A percentile compares a stretch with the other conserved stretches of the same genome.
Evolutionary conservation across 2,329 filamentous ascomycete species (phyloP).

Genomic region (Fusarium marasasianum): DNA sequence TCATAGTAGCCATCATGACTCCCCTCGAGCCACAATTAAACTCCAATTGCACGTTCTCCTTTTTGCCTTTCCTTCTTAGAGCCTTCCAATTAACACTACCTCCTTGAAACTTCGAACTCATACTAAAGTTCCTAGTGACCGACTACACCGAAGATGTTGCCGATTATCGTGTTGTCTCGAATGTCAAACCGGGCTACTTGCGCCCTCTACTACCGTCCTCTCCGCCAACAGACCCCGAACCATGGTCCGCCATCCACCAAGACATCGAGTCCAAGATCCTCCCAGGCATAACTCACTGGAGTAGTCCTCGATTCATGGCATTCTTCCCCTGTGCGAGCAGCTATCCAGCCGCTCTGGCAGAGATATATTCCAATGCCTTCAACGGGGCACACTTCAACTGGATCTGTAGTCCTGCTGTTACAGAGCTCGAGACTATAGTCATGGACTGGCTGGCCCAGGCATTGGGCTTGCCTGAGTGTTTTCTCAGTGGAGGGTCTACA

Average conservation of each 20-base stretch:
- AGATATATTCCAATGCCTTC: slow-evolving; percentile 91
- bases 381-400: slow-evolving; percentile 95
- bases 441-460: slow-evolving; percentile 90
- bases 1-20: background rate
- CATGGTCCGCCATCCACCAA: slow-evolving; percentile 81
- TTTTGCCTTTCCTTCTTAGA: background rate
- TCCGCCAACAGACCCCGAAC: slow-evolving; percentile 73
- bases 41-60: background rate
- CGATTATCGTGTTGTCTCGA: slow-evolving; percentile 76
- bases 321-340: slow-evolving; percentile 88
- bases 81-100: background rate
- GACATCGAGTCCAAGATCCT: slow-evolving; percentile 89
- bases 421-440: slow-evolving; percentile 91
- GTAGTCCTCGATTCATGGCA: slow-evolving; percentile 93
- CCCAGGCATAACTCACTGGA: slow-evolving; percentile 94
- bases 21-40: slow-evolving; percentile 43
- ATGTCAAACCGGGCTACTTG: slow-evolving; percentile 86
- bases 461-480: slow-evolving; percentile 77
- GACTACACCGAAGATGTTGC: slow-evolving; percentile 83
- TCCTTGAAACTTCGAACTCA: background rate
- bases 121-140: slow-evolving; percentile 66
- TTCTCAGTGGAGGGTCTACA: slow-evolving; percentile 75
- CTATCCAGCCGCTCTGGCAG: slow-evolving; percentile 87
- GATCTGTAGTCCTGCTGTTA: slow-evolving; percentile 92
- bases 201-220: slow-evolving; percentile 76